These are phyloP conservation scores for Fusarium keratoplasticum DNA, from an alignment of 2,329 filamentous ascomycete genomes.

Conservation along the genomic window DNA sequence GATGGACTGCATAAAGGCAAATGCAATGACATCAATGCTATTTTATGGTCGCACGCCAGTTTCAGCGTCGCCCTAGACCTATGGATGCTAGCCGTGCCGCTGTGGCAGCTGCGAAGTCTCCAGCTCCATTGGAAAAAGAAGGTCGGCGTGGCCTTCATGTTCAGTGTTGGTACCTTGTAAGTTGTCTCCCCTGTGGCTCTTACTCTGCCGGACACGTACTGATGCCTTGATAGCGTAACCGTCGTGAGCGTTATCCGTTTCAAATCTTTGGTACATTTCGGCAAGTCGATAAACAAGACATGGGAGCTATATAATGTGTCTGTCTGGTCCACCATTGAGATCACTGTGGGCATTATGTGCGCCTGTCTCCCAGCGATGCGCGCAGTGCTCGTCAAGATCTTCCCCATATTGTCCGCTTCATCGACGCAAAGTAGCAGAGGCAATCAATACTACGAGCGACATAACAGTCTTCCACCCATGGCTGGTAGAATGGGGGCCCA, in stretches of 20 bases:
- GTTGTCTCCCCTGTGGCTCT: constrained; percentile 2
- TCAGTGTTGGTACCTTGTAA: constrained; percentile 55
- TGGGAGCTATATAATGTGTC: constrained; percentile 41
- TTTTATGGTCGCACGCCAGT: constrained; percentile 60
- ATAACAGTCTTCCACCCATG: neutral
- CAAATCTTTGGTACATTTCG: constrained; percentile 41
- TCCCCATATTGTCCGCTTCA: neutral
- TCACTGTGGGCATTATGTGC: constrained; percentile 8
- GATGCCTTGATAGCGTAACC: constrained; percentile 29
- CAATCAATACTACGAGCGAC: neutral
- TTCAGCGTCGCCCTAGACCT: constrained; percentile 62
- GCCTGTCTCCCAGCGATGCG: neutral
- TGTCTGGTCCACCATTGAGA: constrained; percentile 47
- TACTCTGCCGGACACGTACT: neutral
- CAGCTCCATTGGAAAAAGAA: constrained; percentile 58
- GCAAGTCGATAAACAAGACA: constrained; percentile 34
- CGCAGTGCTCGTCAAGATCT: neutral
- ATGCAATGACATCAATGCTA: constrained; percentile 54
- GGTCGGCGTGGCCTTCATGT: constrained; percentile 57
- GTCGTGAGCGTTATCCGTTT: constrained; percentile 46
- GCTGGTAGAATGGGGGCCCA: neutral
- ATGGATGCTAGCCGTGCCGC: constrained; percentile 60
- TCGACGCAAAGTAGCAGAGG: neutral
- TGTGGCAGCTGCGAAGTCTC: constrained; percentile 53
- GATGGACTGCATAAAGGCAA: constrained; percentile 51